Base-by-base conservation (phyloP, 225 moss, liverwort and hornwort genomes). In the Neckera pumila region DNA sequence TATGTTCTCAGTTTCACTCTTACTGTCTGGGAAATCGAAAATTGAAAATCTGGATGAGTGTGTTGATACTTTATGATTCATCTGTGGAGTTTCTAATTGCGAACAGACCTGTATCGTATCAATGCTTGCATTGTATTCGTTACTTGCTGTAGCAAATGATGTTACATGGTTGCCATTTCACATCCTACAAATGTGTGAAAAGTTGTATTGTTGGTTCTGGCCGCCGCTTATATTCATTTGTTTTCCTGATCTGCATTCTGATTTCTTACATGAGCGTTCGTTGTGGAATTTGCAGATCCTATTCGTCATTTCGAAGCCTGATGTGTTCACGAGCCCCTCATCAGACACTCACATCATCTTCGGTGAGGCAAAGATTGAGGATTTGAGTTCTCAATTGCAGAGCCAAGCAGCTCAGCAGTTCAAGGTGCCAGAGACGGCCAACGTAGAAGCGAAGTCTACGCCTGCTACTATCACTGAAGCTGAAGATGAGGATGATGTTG, bases 331-430 rank as follows among this genome's bases (percentile, higher is more conserved):
- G 84, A 99, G 99, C 91, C 99, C 99, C 66, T 97, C 99, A 33
- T 99, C 99, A 43, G 99, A 99, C 79, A 99, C 99, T 19, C 94
- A 99, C 85, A 97, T 99, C 80, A 99, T 99, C 88, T 99, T 99
- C 63, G 99, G 99, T 38, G 99, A 99, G 95, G 99, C 99, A 12
- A 99, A 99, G 95, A 99, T 97, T 76, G 99, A 99, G 88, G 99
- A 99, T 66, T 91, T 99, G 94, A 97, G 97, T 88, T 97, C 99
- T 57, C 97, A 99, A 93, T 91, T 99, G 76, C 99, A 99, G 93
- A 95, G 91, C 86, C 95, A 96, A 93, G 99, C 99, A 80, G 99
- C 99, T 47, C 96, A 99, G 95, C 99, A 97, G 89, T 99, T 99
- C 91, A 97, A 97, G 94, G 95, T 93, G 67, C 99, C 96, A 28